These are phyloP conservation scores for Magnolia kwangsiensis DNA, from an alignment of 164 flowering plant genomes.

Conservation along the genomic window DNA sequence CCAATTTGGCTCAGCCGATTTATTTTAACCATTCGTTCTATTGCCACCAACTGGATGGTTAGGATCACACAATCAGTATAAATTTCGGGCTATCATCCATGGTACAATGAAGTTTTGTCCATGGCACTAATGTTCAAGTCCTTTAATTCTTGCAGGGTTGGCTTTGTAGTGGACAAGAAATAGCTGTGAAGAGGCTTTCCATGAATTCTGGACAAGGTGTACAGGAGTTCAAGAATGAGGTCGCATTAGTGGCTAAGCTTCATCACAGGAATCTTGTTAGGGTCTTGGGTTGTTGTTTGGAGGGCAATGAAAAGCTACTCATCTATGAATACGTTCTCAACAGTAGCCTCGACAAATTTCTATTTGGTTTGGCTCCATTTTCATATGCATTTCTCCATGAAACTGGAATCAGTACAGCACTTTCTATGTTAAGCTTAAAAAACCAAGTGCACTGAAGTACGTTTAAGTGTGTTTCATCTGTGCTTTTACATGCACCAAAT, in stretches of 20 bases:
- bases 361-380: conserved; percentile 29
- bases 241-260: conserved; percentile 34
- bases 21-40: too few relatives aligned
- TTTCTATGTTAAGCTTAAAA: too few relatives aligned
- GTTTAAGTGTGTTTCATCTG: too few relatives aligned
- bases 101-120: too few relatives aligned
- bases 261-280: conserved; percentile 44
- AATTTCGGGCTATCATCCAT: too few relatives aligned
- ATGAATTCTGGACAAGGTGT: conserved; percentile 21
- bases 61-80: too few relatives aligned
- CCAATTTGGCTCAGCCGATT: too few relatives aligned
- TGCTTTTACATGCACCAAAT: too few relatives aligned
- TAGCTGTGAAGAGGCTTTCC: conserved; percentile 38
- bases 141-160: conserved; percentile 21
- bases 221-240: conserved; percentile 32
- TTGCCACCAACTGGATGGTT: too few relatives aligned
- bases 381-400: too few relatives aligned
- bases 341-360: conserved; percentile 33
- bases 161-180: conserved; percentile 24
- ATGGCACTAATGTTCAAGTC: not conserved
- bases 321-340: conserved; percentile 44
- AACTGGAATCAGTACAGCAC: too few relatives aligned
- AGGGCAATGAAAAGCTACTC: conserved; percentile 33
- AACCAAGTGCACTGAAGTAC: too few relatives aligned
- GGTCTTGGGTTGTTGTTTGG: conserved; percentile 34